These are phyloP conservation scores for Pleurotus citrinopileatus DNA, from an alignment of 768 basidiomycete genomes.

Conservation along the genomic window DNA sequence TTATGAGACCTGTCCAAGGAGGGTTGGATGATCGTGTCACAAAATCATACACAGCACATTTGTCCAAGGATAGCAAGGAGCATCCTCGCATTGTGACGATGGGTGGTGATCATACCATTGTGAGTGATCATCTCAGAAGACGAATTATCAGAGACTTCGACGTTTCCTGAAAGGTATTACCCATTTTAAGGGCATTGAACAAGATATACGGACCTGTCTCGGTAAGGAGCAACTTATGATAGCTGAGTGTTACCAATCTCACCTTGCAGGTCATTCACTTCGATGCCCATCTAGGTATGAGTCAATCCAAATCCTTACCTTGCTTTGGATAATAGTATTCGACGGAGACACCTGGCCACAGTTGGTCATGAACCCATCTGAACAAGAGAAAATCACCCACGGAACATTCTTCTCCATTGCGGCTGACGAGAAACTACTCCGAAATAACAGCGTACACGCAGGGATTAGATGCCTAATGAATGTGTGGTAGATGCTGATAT, in stretches of 20 bases:
- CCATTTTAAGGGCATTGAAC: conserved; percentile 64
- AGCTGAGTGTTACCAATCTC: neutral
- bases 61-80: conserved; percentile 51
- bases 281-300: conserved; percentile 46
- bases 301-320: neutral
- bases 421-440: conserved; percentile 54
- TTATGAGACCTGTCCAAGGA: conserved; percentile 41
- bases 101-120: conserved; percentile 75
- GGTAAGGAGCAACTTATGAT: conserved; percentile 23
- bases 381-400: conserved; percentile 54
- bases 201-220: conserved; percentile 66
- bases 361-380: conserved; percentile 29
- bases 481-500: conserved; percentile 2
- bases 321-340: neutral
- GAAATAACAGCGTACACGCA: conserved; percentile 63
- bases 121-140: conserved; percentile 42
- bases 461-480: conserved; percentile 64
- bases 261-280: conserved; percentile 45
- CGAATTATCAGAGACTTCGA: too few relatives aligned
- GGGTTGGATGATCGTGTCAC: conserved; percentile 12
- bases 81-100: conserved; percentile 64
- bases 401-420: conserved; percentile 70
- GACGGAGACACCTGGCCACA: conserved; percentile 45
- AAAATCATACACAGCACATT: conserved; percentile 23
- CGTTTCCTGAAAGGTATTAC: too few relatives aligned